Percentiles rank a stretch among this genome's conserved stretches.
phyloP scores from a whole-genome alignment of 1,284 basidiomycete species.

The Thelephora terrestris region DNA sequence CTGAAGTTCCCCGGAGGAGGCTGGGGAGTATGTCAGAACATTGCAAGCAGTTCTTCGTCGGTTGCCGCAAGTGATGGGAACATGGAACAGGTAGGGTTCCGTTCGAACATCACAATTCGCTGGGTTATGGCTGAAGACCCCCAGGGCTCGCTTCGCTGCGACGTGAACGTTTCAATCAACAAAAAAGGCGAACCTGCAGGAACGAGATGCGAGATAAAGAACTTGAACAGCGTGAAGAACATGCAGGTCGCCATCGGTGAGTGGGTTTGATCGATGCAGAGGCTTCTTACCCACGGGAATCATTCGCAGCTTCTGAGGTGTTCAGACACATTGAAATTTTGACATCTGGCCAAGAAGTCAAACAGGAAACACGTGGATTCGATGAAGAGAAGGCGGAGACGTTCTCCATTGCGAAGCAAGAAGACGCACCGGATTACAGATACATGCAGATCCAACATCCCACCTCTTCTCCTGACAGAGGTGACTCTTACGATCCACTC shows the following conservation, averaged over 20 bases:
- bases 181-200: conserved; percentile 55
- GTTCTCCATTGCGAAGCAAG: conserved; percentile 76
- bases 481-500: conserved; percentile 27
- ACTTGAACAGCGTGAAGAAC: conserved; percentile 87
- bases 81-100: conserved; percentile 82
- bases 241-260: conserved; percentile 81
- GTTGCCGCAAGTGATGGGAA: conserved; percentile 90
- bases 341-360: conserved; percentile 34
- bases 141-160: conserved; percentile 88
- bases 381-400: conserved; percentile 80
- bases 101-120: neutral
- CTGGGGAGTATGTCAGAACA: conserved; percentile 79
- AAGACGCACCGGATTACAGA: conserved; percentile 91
- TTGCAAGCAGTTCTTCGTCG: conserved; percentile 76
- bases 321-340: conserved; percentile 62
- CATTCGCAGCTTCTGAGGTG: conserved; percentile 58
- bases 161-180: conserved; percentile 92
- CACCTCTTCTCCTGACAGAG: conserved; percentile 58
- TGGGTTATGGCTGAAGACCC: neutral
- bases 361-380: conserved; percentile 89
- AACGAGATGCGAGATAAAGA: conserved; percentile 95
- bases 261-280: conserved; percentile 17
- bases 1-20: conserved; percentile 79
- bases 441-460: conserved; percentile 98
- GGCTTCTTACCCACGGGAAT: conserved; percentile 2